These are phyloP conservation scores for Mycena haematopus DNA, from an alignment of 768 basidiomycete species.

Conservation along the genomic window DNA sequence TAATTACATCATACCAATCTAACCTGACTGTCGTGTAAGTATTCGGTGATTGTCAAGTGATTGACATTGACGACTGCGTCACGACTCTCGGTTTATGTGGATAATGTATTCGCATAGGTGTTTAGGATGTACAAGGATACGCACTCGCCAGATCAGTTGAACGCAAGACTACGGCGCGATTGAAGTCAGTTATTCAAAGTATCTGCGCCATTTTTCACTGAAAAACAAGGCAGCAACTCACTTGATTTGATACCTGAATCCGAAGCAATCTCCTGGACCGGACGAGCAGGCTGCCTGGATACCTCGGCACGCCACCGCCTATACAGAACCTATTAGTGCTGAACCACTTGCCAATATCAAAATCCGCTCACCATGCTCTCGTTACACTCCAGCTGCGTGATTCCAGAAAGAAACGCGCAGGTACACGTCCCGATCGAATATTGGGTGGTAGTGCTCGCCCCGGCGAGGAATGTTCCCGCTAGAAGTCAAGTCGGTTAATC, in stretches of 20 bases:
- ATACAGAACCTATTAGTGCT: neutral
- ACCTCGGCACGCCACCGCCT: slow-evolving; percentile 1
- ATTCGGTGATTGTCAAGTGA: neutral
- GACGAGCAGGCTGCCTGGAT: slow-evolving; percentile 7
- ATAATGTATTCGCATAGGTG: neutral
- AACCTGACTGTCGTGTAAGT: too few relatives aligned
- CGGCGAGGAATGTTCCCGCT: slow-evolving; percentile 8
- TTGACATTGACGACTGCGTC: neutral
- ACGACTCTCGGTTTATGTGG: neutral
- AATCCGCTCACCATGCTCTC: slow-evolving; percentile 1
- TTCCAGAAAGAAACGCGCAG: slow-evolving; percentile 4
- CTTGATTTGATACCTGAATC: slow-evolving; percentile 3
- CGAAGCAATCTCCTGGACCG: slow-evolving; percentile 7
- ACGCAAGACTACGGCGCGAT: neutral
- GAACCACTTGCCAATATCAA: neutral
- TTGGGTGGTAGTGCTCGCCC: slow-evolving; percentile 2
- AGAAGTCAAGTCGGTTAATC: neutral
- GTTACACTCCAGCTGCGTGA: slow-evolving; percentile 9
- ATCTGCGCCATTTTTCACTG: slow-evolving; percentile 1
- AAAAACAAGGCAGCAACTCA: neutral
- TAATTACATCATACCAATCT: too few relatives aligned
- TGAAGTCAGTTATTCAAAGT: neutral
- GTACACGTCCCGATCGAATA: slow-evolving; percentile 6
- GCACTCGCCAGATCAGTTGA: neutral
- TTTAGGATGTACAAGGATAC: neutral